A percentile compares a stretch with the other conserved stretches of the same genome.
phyloP scores from a whole-genome alignment of 2,329 filamentous ascomycete species.

The Herpotrichia juniperi region DNA sequence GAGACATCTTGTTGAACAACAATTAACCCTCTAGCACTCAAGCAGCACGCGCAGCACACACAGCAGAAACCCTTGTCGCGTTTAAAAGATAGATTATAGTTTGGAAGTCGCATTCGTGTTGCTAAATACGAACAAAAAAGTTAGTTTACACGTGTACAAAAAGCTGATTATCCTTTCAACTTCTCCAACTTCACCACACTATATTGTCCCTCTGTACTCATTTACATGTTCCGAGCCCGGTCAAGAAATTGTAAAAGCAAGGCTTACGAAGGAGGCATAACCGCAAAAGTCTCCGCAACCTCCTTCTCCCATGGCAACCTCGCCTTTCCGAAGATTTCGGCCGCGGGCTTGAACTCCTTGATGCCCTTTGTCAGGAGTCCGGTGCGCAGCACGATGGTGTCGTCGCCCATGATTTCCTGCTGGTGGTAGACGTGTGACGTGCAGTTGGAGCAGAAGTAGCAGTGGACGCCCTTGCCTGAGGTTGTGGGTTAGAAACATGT shows the following conservation, averaged over 20 bases:
- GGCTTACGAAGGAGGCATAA: conserved; percentile 48
- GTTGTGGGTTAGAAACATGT: conserved; percentile 6
- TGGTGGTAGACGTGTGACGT: conserved; percentile 63
- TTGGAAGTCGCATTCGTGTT: conserved; percentile 2
- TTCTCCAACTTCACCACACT: too few relatives aligned
- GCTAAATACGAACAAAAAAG: background rate
- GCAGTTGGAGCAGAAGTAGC: conserved; percentile 65
- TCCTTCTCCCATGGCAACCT: conserved; percentile 59
- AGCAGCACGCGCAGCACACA: too few relatives aligned
- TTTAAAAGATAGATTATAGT: background rate
- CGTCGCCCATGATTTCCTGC: conserved; percentile 56
- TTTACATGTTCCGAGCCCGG: background rate
- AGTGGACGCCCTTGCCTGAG: conserved; percentile 60
- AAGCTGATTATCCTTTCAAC: too few relatives aligned
- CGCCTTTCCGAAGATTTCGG: conserved; percentile 63
- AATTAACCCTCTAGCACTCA: too few relatives aligned
- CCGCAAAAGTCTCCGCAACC: conserved; percentile 54
- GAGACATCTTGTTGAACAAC: too few relatives aligned
- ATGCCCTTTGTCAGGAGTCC: conserved; percentile 53
- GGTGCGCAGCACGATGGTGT: conserved; percentile 61
- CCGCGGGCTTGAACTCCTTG: conserved; percentile 56
- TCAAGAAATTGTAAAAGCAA: background rate
- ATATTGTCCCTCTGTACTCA: too few relatives aligned
- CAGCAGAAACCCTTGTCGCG: too few relatives aligned
- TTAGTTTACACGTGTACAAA: background rate